phyloP scores from a whole-genome alignment of 2,329 filamentous ascomycete species.

The Trichoderma afroharzianum region DNA sequence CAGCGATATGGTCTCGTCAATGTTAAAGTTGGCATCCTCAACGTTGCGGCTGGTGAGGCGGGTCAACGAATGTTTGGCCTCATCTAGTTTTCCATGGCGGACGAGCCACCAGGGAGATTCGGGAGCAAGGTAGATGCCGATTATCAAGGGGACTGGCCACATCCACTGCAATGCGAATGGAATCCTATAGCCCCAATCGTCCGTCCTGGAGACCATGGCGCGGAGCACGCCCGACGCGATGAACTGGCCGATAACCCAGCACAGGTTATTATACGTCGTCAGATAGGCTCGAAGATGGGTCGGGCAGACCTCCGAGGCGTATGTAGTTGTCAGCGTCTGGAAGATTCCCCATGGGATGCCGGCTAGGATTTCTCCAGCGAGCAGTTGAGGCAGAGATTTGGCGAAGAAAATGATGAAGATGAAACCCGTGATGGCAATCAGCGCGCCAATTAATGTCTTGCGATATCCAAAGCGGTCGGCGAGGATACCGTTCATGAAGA shows the following conservation, averaged over 20 bases:
- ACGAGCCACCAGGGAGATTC: conserved; percentile 52
- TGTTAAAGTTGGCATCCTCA: conserved; percentile 31
- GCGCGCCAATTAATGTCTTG: conserved; percentile 43
- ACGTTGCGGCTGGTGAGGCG: conserved; percentile 40
- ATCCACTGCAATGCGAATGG: conserved; percentile 50
- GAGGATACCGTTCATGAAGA: conserved; percentile 47
- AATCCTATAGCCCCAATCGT: conserved; percentile 45
- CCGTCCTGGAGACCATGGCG: conserved; percentile 34
- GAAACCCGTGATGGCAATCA: conserved; percentile 39
- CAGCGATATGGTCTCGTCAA: conserved; percentile 46
- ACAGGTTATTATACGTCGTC: conserved; percentile 47
- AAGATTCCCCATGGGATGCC: conserved; percentile 48
- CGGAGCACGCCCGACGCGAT: conserved; percentile 42
- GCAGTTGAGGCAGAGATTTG: conserved; percentile 37
- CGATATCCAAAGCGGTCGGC: conserved; percentile 46
- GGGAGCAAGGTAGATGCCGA: conserved; percentile 42
- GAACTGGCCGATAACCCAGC: conserved; percentile 49
- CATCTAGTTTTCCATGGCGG: conserved; percentile 37
- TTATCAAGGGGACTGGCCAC: conserved; percentile 44
- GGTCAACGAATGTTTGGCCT: conserved; percentile 37
- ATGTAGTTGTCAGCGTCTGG: conserved; percentile 45
- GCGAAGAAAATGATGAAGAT: conserved; percentile 50
- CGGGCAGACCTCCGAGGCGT: conserved; percentile 46
- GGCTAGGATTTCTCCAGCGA: conserved; percentile 44
- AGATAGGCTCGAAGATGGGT: conserved; percentile 47